Evolutionary conservation across 768 basidiomycete genomes (phyloP).

Genomic region (Rhodotorula babjevae): DNA sequence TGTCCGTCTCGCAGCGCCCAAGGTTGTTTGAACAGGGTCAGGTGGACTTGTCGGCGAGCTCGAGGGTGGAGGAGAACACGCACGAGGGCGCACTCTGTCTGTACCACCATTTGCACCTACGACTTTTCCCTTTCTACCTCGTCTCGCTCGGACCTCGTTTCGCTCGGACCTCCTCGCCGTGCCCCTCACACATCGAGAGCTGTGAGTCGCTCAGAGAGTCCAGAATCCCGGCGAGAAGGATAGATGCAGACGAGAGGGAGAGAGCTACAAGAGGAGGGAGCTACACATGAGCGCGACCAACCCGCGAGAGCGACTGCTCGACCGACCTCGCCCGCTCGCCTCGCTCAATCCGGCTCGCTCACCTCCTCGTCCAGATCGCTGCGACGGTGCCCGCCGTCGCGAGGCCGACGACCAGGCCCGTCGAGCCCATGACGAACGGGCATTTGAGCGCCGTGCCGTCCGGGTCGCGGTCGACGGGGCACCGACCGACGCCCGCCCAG

Average conservation of each 20-base stretch:
- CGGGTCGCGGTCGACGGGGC: conserved; percentile 22
- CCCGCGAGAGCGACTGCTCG: too few species aligned
- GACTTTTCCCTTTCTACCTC: too few species aligned
- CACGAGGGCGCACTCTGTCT: not conserved
- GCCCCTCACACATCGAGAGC: too few species aligned
- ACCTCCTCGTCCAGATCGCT: conserved; percentile 1
- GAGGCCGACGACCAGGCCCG: conserved; percentile 17
- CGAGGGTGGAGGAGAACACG: not conserved
- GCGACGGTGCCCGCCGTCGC: not conserved
- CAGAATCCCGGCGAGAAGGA: too few species aligned
- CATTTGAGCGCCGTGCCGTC: conserved; percentile 25
- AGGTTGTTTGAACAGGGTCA: conserved; percentile 14
- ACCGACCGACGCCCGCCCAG: not conserved
- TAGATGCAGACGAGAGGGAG: too few species aligned
- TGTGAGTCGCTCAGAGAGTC: too few species aligned
- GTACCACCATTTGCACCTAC: not conserved
- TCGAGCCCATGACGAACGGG: conserved; percentile 24
- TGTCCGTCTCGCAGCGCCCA: conserved; percentile 13
- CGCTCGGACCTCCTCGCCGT: too few species aligned
- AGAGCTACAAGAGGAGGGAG: not conserved
- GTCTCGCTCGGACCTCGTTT: too few species aligned
- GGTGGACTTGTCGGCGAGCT: too few species aligned
- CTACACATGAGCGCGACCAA: too few species aligned
- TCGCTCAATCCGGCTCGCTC: not conserved
- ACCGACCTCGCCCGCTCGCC: too few species aligned